Percentiles rank a stretch among this genome's conserved stretches.
phyloP scores from a whole-genome alignment of 176 grass and related monocot species.

The Echinochloa phyllopogon region DNA sequence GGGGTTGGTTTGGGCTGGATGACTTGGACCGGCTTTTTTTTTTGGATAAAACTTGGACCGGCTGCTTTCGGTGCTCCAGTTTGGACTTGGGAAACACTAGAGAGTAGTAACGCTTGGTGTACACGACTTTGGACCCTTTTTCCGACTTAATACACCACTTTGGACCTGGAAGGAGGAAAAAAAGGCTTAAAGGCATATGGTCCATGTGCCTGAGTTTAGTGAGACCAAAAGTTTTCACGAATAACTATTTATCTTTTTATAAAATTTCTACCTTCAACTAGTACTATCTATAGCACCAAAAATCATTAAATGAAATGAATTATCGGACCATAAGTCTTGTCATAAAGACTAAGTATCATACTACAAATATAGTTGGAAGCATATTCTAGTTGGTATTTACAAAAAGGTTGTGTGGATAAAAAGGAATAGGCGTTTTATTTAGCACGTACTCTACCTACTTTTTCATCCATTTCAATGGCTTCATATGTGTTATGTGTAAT shows the following conservation, averaged over 20 bases:
- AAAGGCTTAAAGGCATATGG: neutral
- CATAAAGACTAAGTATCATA: too few relatives aligned
- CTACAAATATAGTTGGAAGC: too few relatives aligned
- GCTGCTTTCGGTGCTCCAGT: conserved; percentile 28
- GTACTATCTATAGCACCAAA: too few relatives aligned
- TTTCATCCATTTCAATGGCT: too few relatives aligned
- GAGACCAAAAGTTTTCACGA: neutral
- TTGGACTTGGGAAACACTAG: neutral
- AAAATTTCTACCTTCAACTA: neutral
- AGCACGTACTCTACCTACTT: too few relatives aligned
- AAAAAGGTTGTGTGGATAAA: too few relatives aligned
- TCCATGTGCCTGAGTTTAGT: neutral
- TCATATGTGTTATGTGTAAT: too few relatives aligned
- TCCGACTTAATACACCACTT: neutral
- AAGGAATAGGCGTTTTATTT: too few relatives aligned
- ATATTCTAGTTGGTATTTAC: too few relatives aligned
- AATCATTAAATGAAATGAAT: too few relatives aligned
- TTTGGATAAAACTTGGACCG: neutral
- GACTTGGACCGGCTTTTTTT: neutral
- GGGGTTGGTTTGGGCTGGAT: neutral
- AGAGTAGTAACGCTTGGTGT: neutral
- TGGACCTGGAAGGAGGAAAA: neutral
- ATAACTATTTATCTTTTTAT: neutral
- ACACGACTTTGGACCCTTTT: neutral
- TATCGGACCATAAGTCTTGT: too few relatives aligned